Percentiles rank a stretch among this genome's conserved stretches.
Conservation (phyloP, 1,139 yeast genomes). For the Geotrichum bryndzae region DNA sequence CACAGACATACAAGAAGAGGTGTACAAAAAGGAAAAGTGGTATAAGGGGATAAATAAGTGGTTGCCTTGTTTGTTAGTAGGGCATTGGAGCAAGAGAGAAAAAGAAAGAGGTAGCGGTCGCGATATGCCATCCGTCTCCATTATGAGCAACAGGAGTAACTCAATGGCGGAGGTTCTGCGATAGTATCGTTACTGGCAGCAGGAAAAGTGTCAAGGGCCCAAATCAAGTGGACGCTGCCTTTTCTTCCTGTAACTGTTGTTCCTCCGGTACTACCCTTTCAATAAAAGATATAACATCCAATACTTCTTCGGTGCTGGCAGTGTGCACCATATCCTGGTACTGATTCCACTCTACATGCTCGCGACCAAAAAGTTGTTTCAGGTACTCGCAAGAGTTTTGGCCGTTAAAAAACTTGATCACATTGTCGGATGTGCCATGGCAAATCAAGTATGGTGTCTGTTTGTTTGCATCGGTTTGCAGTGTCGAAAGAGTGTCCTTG, state of each 20-base stretch:
- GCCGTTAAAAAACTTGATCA: constrained; percentile 51
- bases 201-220: no score
- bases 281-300: constrained; percentile 52
- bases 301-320: constrained; percentile 59
- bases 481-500: constrained; percentile 32
- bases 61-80: no score
- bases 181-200: no score
- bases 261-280: constrained; percentile 29
- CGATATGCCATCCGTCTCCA: no score
- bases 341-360: constrained; percentile 48
- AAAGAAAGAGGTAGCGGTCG: no score
- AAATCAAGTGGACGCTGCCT: no score
- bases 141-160: no score
- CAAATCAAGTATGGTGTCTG: constrained; percentile 81
- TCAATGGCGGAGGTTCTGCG: no score
- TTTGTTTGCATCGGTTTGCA: constrained; percentile 39
- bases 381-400: constrained; percentile 38
- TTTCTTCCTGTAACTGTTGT: constrained; percentile 16
- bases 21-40: no score
- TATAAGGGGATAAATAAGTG: no score
- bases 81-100: no score
- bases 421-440: constrained; percentile 75
- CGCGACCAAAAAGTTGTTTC: constrained; percentile 47
- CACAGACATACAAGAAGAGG: no score
- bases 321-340: constrained; percentile 66